Conservation (phyloP, 306 rosid genomes). For the Lablab purpureus region DNA sequence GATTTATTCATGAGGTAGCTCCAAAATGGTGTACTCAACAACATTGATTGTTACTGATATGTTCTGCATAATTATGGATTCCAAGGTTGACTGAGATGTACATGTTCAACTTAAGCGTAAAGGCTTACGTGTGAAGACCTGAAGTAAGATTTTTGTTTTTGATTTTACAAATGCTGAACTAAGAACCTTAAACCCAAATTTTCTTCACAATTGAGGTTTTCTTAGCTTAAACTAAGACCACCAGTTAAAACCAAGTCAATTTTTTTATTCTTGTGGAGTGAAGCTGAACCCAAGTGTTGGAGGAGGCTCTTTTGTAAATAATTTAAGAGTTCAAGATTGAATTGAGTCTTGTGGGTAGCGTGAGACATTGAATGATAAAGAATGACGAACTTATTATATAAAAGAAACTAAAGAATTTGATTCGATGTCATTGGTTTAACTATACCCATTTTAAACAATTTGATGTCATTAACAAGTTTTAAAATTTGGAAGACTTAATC, state of each 20-base stretch:
- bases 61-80: not conserved
- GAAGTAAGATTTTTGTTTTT: too few species aligned
- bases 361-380: not conserved
- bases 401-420: too few species aligned
- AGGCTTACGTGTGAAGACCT: not conserved
- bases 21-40: too few species aligned
- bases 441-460: too few species aligned
- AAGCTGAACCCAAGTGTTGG: not conserved
- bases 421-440: too few species aligned
- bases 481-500: too few species aligned
- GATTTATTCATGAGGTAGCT: not conserved
- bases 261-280: not conserved
- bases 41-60: not conserved
- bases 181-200: too few species aligned
- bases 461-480: too few species aligned
- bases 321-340: not conserved
- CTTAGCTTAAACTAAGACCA: not conserved
- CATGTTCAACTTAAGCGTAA: not conserved
- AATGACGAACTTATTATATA: not conserved
- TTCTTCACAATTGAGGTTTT: too few species aligned
- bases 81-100: not conserved
- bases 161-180: not conserved
- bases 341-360: not conserved
- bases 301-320: not conserved
- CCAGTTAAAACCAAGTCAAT: not conserved